Base-by-base conservation (phyloP, 1,284 basidiomycete species). In the Coriolopsis trogii region DNA sequence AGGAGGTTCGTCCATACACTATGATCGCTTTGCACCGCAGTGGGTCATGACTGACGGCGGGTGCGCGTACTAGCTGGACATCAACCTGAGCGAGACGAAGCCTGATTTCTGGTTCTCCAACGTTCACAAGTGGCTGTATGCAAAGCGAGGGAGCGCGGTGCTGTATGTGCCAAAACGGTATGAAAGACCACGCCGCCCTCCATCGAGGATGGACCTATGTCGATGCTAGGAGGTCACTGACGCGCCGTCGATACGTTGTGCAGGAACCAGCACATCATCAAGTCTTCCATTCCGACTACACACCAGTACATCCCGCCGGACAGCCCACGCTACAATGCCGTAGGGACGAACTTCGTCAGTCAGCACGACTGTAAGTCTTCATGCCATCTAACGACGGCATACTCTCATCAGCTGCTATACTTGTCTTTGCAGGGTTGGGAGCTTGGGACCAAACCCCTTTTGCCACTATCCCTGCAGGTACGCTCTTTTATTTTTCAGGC, bases 91-190 rank as follows among this genome's bases (percentile, higher is more conserved):
- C 8, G 70, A 76, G 42, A 71, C 75, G 0, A 73, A 78, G 52
- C 87, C 89, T 8, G 92, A 95, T 69, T 93, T 93, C 66, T 93
- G 85, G 82, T 73, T 90, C 16, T 86, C 89, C 3, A 93, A 92
- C 64, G 87, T 85, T 59, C 89, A 93, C 72, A 95, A 94, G 67
- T 94, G 93, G 92, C 70, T 94, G 3, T 84, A 74, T 58, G 80
- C 83, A 5, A 91, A 92, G 65, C 79, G 92, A 6, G 77, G 81
- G 7, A 84, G 80, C 46, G 87, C 91, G 0, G 72, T 89, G 12
- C 71, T 95, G 23, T 95, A 95, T 67, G 85, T 91, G 2, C 87
- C 93, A 0, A 78, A 79, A 59, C 75, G 89, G 91, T 40, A n/a
- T n/a, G n/a, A n/a, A n/a, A n/a, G n/a, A n/a, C n/a, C n/a, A n/a